Evolutionary conservation across 1,284 basidiomycete species (phyloP), one percentile per base, ranked within the genome.

Genomic region (Fomitiporia mediterranea): DNA sequence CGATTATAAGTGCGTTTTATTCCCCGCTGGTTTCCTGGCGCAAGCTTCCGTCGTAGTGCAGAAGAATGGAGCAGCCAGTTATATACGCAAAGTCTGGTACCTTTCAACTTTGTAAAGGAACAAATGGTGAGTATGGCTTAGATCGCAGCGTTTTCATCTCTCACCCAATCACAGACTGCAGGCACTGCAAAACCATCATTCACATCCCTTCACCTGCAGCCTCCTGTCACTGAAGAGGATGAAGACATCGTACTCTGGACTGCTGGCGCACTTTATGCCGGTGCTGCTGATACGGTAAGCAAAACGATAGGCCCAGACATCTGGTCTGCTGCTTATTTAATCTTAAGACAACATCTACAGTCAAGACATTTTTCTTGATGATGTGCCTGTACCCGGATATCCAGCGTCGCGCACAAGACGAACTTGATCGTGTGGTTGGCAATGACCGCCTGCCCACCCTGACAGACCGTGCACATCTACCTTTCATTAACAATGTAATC

Each of bases 161-260:
- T 23, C 56, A 15, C 51, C 49, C 0, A 66, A 69, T 48, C 58
- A 57, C 4, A 68, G 13, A 64, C 64, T 0, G 48, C 54, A n/a
- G 53, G 55, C 5, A 51, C 61, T 11, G 63, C 65, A 19, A 57
- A 61, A 37, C 43, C 37, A 23, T 57, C 56, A 27, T 57, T 57
- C 43, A 57, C 42, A 4, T 52, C 56, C 6, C 35, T 43, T 4
- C 38, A 52, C n/a, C 32, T 57, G 23, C 21, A 34, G 3, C 56
- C 56, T 47, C 23, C 15, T 17, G 34, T 38, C 4, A 46, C 15
- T 21, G 28, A 38, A 34, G 62, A 57, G 28, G 40, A 72, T 11
- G 73, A 76, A 47, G 72, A 76, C 42, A 68, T 73, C 13, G 64
- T 76, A 13, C 72, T 74, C 56, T 76, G 74, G 74, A 69, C 69